Evolutionary conservation across 805 yeast species (phyloP).

Genomic region (Scheffersomyces stipitis): DNA sequence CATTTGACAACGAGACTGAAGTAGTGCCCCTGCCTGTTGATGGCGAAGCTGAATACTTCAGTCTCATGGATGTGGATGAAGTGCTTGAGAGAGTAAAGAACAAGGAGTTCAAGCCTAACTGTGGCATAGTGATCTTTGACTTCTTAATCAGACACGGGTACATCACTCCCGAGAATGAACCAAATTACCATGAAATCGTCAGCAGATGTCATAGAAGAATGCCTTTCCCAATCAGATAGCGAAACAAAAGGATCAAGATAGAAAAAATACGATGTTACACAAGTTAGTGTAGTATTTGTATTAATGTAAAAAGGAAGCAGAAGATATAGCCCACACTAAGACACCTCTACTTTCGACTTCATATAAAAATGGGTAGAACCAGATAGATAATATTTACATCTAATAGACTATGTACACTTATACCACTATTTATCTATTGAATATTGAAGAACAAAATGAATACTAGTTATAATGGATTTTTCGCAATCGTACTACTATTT

Average conservation of each 20-base stretch:
- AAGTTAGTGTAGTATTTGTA: too few species aligned
- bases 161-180: conserved; percentile 64
- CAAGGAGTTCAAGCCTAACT: conserved; percentile 85
- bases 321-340: too few species aligned
- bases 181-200: conserved; percentile 60
- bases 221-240: conserved; percentile 56
- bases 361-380: too few species aligned
- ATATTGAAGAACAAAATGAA: too few species aligned
- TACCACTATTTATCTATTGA: too few species aligned
- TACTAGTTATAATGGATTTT: too few species aligned
- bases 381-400: too few species aligned
- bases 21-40: conserved; percentile 47
- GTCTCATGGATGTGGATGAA: conserved; percentile 59
- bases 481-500: too few species aligned
- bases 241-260: not conserved
- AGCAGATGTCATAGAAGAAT: conserved; percentile 63
- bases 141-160: conserved; percentile 85
- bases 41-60: conserved; percentile 70
- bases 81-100: conserved; percentile 47
- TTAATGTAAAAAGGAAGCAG: too few species aligned
- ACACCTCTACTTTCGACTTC: too few species aligned
- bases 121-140: conserved; percentile 77
- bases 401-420: too few species aligned
- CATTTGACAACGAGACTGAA: conserved; percentile 43
- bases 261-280: too few species aligned